phyloP scores from a whole-genome alignment of 2,329 filamentous ascomycete species.

The Fusarium abutilonis region DNA sequence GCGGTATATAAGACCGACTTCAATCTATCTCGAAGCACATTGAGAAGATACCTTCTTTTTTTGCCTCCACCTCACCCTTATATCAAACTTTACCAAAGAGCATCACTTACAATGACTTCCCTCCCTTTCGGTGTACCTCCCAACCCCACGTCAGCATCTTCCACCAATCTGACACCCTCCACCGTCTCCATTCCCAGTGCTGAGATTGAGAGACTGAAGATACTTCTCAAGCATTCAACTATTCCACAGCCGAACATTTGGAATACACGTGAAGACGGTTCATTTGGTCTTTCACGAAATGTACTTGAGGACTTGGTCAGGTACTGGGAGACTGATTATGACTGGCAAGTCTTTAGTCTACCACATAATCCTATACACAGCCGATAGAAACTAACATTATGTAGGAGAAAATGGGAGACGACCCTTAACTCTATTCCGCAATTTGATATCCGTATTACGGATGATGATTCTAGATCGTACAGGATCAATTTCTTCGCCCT shows the following conservation, averaged over 20 bases:
- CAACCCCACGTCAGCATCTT: slow-evolving; percentile 8
- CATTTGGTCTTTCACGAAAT: background rate
- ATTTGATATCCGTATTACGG: slow-evolving; percentile 19
- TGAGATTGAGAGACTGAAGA: slow-evolving; percentile 11
- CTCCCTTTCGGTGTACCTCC: slow-evolving; percentile 3
- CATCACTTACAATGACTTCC: background rate
- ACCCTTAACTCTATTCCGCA: slow-evolving; percentile 27
- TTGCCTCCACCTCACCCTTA: background rate
- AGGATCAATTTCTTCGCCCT: slow-evolving; percentile 24
- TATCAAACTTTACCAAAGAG: background rate
- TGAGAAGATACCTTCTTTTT: too few relatives aligned
- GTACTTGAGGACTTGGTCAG: background rate
- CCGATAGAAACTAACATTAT: too few relatives aligned
- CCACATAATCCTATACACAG: too few relatives aligned
- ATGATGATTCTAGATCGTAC: slow-evolving; percentile 16
- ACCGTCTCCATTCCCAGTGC: slow-evolving; percentile 5
- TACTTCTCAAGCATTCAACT: slow-evolving; percentile 9
- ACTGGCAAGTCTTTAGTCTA: slow-evolving; percentile 1
- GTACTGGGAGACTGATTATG: slow-evolving; percentile 9
- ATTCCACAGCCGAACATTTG: slow-evolving; percentile 3
- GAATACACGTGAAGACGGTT: background rate
- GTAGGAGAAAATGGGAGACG: slow-evolving; percentile 25
- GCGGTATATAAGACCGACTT: background rate
- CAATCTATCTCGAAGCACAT: background rate
- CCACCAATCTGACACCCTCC: slow-evolving; percentile 12